Conservation (phyloP, 805 yeast genomes). For the Candida pini region DNA sequence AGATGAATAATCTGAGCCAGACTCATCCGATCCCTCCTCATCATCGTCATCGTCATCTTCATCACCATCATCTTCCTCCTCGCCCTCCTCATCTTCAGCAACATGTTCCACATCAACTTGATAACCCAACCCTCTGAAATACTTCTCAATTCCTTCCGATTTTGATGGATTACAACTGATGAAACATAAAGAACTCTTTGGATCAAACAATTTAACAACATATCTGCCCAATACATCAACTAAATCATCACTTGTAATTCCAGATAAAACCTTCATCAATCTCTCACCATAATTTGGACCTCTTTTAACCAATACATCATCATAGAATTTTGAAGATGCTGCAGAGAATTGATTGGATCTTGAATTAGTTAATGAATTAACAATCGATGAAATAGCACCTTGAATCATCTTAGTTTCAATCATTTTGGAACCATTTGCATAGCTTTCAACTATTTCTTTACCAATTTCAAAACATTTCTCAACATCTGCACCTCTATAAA, state of each 20-base stretch:
- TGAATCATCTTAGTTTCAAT: conserved; percentile 59
- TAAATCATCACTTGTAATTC: conserved; percentile 50
- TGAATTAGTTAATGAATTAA: conserved; percentile 60
- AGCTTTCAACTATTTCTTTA: conserved; percentile 55
- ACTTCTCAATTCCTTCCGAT: conserved; percentile 37
- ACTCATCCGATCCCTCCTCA: conserved; percentile 4
- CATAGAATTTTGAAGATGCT: conserved; percentile 60
- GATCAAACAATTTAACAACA: conserved; percentile 58
- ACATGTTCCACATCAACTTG: conserved; percentile 50
- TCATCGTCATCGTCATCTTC: conserved; percentile 6
- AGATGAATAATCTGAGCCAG: conserved; percentile 1
- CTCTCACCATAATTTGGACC: conserved; percentile 59
- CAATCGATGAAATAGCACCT: conserved; percentile 73
- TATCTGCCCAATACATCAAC: conserved; percentile 47
- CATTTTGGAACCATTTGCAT: conserved; percentile 44
- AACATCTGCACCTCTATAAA: conserved; percentile 83
- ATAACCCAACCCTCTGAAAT: conserved; percentile 51
- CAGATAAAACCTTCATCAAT: conserved; percentile 48
- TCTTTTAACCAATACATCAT: conserved; percentile 59
- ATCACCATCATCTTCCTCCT: conserved; percentile 26
- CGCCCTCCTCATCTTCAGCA: conserved; percentile 24
- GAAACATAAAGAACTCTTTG: conserved; percentile 53
- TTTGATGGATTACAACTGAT: conserved; percentile 70
- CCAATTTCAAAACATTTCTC: conserved; percentile 56
- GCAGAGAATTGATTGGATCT: conserved; percentile 65